Percentiles rank a stretch among this genome's conserved stretches.
phyloP scores from a whole-genome alignment of 2,329 filamentous ascomycete genomes.

The Sporothrix brunneoviolacea region DNA sequence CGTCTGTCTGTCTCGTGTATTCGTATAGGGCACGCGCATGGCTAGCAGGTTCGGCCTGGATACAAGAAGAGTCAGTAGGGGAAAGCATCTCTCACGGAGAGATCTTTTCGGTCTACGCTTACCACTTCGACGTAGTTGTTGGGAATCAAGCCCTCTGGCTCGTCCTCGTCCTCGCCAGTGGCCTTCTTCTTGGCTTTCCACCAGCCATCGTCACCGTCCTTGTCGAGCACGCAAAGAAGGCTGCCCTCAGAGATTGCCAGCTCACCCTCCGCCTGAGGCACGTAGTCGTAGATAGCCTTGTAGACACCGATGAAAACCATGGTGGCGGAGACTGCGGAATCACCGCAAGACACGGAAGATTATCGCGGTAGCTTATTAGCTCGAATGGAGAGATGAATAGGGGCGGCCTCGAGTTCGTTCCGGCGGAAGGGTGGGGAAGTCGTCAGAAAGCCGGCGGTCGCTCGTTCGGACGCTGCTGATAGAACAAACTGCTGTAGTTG shows the following conservation, averaged over 20 bases:
- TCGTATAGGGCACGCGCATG: constrained; percentile 94
- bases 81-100: too few relatives aligned
- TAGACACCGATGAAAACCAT: constrained; percentile 23
- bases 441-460: too few relatives aligned
- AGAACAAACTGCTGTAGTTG: too few relatives aligned
- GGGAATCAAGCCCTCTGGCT: constrained; percentile 83
- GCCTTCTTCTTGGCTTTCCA: constrained; percentile 96
- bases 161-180: constrained; percentile 74
- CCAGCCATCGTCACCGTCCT: constrained; percentile 73
- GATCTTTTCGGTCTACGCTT: too few relatives aligned
- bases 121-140: constrained; percentile 96
- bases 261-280: constrained; percentile 22
- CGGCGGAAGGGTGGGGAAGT: too few relatives aligned
- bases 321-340: constrained; percentile 1
- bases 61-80: constrained; percentile 23
- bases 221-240: constrained; percentile 32
- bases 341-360: background rate
- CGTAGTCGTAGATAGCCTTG: constrained; percentile 23
- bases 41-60: constrained; percentile 48
- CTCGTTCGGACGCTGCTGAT: too few relatives aligned
- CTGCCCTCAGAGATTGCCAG: constrained; percentile 20
- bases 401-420: too few relatives aligned
- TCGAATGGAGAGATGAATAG: background rate
- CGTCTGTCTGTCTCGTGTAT: constrained; percentile 93
- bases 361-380: background rate